These are phyloP conservation scores for Teratosphaeria nubilosa DNA, from an alignment of 2,329 filamentous ascomycete species.

Conservation along the genomic window DNA sequence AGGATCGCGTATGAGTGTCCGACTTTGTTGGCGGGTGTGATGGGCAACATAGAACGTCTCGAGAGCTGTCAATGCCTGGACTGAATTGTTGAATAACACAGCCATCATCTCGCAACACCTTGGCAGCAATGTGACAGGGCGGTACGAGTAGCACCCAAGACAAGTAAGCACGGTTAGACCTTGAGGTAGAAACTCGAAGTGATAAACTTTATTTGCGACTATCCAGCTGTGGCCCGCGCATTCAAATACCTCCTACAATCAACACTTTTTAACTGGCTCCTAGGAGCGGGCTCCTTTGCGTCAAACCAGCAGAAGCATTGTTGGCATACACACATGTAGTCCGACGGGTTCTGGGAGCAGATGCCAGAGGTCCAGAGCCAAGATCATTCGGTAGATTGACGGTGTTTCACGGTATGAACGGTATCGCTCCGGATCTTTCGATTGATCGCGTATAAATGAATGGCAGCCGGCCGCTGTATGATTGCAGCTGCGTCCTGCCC, in stretches of 20 bases:
- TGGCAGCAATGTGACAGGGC: too few relatives aligned
- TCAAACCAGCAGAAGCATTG: not conserved
- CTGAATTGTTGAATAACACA: not conserved
- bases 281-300: not conserved
- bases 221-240: not conserved
- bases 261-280: not conserved
- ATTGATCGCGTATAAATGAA: not conserved
- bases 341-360: too few relatives aligned
- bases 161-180: not conserved
- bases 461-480: not conserved
- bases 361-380: too few relatives aligned
- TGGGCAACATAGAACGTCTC: slow-evolving; percentile 6
- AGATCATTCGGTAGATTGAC: too few relatives aligned
- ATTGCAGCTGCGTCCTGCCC: not conserved
- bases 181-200: not conserved
- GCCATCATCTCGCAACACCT: too few relatives aligned
- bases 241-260: not conserved
- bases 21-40: slow-evolving; percentile 13
- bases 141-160: too few relatives aligned
- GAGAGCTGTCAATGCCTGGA: slow-evolving; percentile 20
- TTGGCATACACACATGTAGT: too few relatives aligned
- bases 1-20: slow-evolving; percentile 16
- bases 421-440: too few relatives aligned
- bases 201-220: not conserved
- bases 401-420: too few relatives aligned